Percentiles rank a stretch among this genome's conserved stretches.
Conservation (phyloP, 768 basidiomycete species). For the Tylopilus cervinicoccineus region DNA sequence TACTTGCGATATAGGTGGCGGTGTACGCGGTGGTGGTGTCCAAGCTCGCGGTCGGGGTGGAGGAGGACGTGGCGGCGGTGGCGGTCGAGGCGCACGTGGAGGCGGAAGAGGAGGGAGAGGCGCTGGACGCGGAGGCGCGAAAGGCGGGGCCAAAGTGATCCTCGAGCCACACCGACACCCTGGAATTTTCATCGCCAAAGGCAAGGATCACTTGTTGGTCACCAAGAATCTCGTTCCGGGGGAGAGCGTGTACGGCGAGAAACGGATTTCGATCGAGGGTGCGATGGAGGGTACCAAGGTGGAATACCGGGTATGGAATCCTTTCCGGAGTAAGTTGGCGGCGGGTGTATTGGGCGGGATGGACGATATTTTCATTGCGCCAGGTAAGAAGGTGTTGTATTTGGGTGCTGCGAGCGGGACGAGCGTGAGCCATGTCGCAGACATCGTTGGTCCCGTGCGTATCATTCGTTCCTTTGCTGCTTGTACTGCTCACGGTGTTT, state of each 20-base stretch:
- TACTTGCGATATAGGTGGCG: constrained; percentile 7
- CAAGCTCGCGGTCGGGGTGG: constrained; percentile 32
- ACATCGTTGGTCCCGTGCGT: constrained; percentile 93
- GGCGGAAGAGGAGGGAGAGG: constrained; percentile 51
- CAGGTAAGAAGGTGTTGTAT: constrained; percentile 95
- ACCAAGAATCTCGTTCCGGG: constrained; percentile 98
- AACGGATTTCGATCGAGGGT: constrained; percentile 84
- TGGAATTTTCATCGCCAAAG: constrained; percentile 95
- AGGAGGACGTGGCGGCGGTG: constrained; percentile 38
- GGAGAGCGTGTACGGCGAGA: constrained; percentile 98
- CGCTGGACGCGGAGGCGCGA: constrained; percentile 67
- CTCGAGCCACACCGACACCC: constrained; percentile 93
- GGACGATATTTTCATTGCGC: constrained; percentile 88
- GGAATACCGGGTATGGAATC: constrained; percentile 99
- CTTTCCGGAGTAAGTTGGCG: constrained; percentile 94
- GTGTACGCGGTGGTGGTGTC: constrained; percentile 26
- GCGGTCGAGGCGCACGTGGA: constrained; percentile 44
- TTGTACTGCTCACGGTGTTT: background rate
- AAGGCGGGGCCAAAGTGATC: constrained; percentile 83
- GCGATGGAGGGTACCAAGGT: constrained; percentile 78
- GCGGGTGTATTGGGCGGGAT: constrained; percentile 95
- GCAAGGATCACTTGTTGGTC: constrained; percentile 95
- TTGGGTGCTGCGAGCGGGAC: constrained; percentile 98
- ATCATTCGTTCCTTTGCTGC: background rate
- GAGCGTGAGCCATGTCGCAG: constrained; percentile 97